These are phyloP conservation scores for Salvia hispanica DNA, from an alignment of 257 asterid genomes.

Conservation along the genomic window DNA sequence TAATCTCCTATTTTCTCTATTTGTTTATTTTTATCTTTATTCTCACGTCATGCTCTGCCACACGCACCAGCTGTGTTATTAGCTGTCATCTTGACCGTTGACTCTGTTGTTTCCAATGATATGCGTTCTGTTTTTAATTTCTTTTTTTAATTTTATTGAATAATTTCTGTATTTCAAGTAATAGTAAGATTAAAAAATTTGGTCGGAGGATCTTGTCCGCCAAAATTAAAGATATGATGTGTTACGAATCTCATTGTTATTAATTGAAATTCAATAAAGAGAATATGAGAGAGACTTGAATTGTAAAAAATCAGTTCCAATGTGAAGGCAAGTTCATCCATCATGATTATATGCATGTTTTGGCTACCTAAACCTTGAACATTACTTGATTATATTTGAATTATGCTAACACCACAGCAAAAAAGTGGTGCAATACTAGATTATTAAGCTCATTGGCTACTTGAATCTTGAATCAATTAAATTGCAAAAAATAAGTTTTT, in stretches of 20 bases:
- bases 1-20: neutral
- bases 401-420: too few species aligned
- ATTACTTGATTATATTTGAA: too few species aligned
- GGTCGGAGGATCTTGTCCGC: too few species aligned
- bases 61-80: constrained; percentile 53
- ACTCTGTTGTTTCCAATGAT: constrained; percentile 20
- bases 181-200: too few species aligned
- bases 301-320: neutral
- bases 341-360: neutral
- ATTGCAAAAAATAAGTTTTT: neutral
- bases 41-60: constrained; percentile 45
- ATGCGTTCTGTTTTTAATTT: too few species aligned
- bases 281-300: neutral
- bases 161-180: neutral
- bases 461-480: neutral
- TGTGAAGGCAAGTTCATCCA: neutral
- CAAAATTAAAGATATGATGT: too few species aligned
- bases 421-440: too few species aligned
- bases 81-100: constrained; percentile 66
- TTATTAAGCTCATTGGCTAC: too few species aligned
- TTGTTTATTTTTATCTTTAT: neutral
- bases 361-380: neutral
- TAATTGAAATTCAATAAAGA: too few species aligned
- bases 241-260: too few species aligned
- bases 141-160: neutral